Evolutionary conservation across 2,329 filamentous ascomycete genomes (phyloP).

Genomic region (Hypoxylon sp.): DNA sequence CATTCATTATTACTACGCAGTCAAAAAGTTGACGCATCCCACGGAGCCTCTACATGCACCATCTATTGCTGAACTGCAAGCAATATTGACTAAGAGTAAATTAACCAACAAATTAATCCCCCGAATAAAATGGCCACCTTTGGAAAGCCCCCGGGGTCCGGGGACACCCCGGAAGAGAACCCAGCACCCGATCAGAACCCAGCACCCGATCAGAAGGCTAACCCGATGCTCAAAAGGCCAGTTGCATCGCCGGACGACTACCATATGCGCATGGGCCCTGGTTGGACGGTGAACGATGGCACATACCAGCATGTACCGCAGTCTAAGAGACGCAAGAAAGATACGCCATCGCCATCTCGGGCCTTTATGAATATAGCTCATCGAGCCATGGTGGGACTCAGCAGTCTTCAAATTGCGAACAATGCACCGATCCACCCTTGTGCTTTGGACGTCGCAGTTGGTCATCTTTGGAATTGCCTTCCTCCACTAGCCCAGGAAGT

Average conservation of each 20-base stretch:
- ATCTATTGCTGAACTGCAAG: not conserved
- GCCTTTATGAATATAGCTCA: constrained; percentile 32
- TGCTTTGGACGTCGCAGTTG: constrained; percentile 46
- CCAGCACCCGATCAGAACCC: not conserved
- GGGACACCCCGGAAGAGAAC: not conserved
- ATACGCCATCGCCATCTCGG: constrained; percentile 44
- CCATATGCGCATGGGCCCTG: constrained; percentile 43
- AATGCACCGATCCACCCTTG: constrained; percentile 43
- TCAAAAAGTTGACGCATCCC: constrained; percentile 31
- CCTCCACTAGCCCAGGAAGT: constrained; percentile 25
- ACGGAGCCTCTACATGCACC: not conserved
- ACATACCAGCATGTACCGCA: constrained; percentile 45
- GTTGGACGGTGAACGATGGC: constrained; percentile 50
- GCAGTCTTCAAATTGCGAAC: constrained; percentile 47
- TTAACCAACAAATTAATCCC: not conserved
- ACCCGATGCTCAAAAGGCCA: constrained; percentile 1
- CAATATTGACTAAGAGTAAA: not conserved
- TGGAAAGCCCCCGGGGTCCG: not conserved
- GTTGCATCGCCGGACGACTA: constrained; percentile 30
- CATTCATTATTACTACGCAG: constrained; percentile 8
- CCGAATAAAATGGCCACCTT: constrained; percentile 1
- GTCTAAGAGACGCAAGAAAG: constrained; percentile 43
- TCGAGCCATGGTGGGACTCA: constrained; percentile 45
- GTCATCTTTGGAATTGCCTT: constrained; percentile 48
- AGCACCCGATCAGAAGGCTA: not conserved